Evolutionary conservation across 2,329 filamentous ascomycete species (phyloP), one percentile per base, ranked within the genome.

Genomic region (Monosporascus cannonballus): DNA sequence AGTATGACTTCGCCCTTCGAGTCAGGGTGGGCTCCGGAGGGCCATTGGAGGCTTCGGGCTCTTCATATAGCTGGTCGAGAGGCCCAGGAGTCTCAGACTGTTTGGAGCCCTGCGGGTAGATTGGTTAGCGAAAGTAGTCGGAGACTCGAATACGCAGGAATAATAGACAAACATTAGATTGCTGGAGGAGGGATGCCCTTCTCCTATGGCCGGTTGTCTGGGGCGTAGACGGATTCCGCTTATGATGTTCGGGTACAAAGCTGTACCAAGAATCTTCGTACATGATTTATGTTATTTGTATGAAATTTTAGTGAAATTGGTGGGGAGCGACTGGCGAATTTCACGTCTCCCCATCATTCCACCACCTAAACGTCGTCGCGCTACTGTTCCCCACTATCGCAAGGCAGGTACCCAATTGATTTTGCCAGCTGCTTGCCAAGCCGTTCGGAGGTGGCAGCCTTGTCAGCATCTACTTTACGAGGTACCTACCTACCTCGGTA

Each of bases 231-330:
- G 73, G 62, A n/a, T 72, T 71, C 55, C 74, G 74, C 61, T 76
- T 79, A 58, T 77, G 72, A 51, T 80, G 71, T 51, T 86, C 82
- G 25, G 87, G 81, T 58, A 89, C 82, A 65, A 90, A 86, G 67
- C 80, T 89, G 73, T 92, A 90, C 88, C 89, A 93, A 30, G 87
- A 84, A 70, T 93, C 89, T 71, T 93, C 89, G 69, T 89, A 89
- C 87, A 90, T 91, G 60, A 59, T 74, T 27, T 34, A 34, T 14
- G 11, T 14, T 30, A 27, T 46, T 30, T 27, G 7, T 44, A n/a
- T 22, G n/a, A 30, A 4, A 4, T 9, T 9, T 30, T 4, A 9
- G 27, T 14, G 30, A 34, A 34, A 14, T 34, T 9, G 24, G 24
- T 1, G 30, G 17, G 39, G 39, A 42, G 39, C 18, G 18, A 14